Evolutionary conservation across 176 grass and related monocot species (phyloP).

Genomic region (Zoysia japonica): DNA sequence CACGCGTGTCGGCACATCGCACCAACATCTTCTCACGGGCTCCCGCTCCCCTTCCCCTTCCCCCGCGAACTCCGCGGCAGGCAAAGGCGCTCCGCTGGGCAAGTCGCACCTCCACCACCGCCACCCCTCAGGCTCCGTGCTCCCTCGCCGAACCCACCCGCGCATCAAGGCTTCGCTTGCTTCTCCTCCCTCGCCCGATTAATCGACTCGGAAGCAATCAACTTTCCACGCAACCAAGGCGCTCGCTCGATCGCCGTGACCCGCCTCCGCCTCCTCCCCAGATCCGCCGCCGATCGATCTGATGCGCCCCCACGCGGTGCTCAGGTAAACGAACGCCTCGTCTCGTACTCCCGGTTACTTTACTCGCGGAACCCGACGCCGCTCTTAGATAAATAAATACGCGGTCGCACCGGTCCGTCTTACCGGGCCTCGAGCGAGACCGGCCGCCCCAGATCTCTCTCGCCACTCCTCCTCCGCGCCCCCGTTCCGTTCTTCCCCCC

Average conservation of each 20-base stretch:
- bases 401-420: not conserved
- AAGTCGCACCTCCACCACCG: not conserved
- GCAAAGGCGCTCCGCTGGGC: not conserved
- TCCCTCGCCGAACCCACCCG: conserved; percentile 37
- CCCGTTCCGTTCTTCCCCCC: not conserved
- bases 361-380: not conserved
- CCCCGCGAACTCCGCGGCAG: conserved; percentile 25
- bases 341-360: conserved; percentile 11
- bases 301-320: conserved; percentile 49
- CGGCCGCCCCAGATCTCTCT: conserved; percentile 28
- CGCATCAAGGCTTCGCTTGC: not conserved
- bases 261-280: not conserved
- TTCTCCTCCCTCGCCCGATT: no score
- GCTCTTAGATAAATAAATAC: conserved; percentile 26
- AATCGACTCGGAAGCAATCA: not conserved
- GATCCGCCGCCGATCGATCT: conserved; percentile 36
- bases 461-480: not conserved
- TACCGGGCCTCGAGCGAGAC: not conserved
- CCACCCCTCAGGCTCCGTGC: conserved; percentile 11
- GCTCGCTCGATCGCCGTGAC: no score
- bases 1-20: not conserved
- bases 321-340: conserved; percentile 28
- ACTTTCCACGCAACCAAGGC: not conserved
- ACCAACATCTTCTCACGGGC: not conserved
- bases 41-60: not conserved